Evolutionary conservation across 441 rosid species (phyloP).

Genomic region (Macaranga tanarius): DNA sequence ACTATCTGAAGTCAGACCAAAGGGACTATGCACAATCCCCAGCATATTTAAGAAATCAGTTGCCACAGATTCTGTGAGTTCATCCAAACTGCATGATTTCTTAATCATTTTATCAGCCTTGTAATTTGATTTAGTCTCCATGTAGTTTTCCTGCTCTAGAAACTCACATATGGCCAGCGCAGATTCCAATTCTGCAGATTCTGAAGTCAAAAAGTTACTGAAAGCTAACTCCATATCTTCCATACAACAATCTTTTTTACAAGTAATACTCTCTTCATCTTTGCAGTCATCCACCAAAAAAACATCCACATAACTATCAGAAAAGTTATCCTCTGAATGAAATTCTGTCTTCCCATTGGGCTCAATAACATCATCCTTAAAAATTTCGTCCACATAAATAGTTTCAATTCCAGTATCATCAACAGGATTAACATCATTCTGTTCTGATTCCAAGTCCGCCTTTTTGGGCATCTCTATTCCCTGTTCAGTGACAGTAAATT

Average conservation of each 20-base stretch:
- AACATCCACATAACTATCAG: slow-evolving; percentile 20
- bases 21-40: slow-evolving; percentile 54
- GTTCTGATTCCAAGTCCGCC: slow-evolving; percentile 34
- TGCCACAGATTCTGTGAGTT: slow-evolving; percentile 61
- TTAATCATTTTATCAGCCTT: slow-evolving; percentile 32
- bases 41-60: slow-evolving; percentile 76
- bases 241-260: slow-evolving; percentile 26
- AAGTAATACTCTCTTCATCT: slow-evolving; percentile 26
- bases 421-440: slow-evolving; percentile 27
- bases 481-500: slow-evolving; percentile 46
- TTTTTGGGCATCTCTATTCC: slow-evolving; percentile 49
- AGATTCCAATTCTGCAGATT: slow-evolving; percentile 44
- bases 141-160: slow-evolving; percentile 35
- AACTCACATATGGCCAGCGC: slow-evolving; percentile 32
- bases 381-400: slow-evolving; percentile 54
- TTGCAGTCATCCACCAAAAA: slow-evolving; percentile 27
- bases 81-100: slow-evolving; percentile 70
- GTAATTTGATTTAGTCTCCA: slow-evolving; percentile 44
- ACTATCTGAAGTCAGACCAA: slow-evolving; percentile 46
- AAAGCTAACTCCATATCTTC: slow-evolving; percentile 41
- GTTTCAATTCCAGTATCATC: slow-evolving; percentile 46
- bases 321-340: slow-evolving; percentile 17
- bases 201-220: slow-evolving; percentile 30
- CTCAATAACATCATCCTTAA: slow-evolving; percentile 41
- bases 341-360: slow-evolving; percentile 24